Base-by-base conservation (phyloP, 345 rosid species). In the Rhizophora mangle region DNA sequence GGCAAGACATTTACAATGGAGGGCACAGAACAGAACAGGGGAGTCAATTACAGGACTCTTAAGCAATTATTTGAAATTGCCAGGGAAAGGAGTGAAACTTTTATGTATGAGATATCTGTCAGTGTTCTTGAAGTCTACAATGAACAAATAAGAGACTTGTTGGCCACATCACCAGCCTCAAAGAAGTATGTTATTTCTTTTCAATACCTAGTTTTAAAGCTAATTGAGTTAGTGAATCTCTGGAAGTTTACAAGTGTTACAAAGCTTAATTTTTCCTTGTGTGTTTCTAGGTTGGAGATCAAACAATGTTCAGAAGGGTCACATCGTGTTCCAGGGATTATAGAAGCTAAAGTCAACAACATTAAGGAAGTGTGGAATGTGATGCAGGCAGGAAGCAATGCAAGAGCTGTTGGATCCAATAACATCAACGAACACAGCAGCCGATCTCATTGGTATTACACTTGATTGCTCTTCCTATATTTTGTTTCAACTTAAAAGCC, bases 1-100 rank as follows among this genome's bases (percentile, higher is more conserved):
- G 99, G 99, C 43, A 95, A 95, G 76, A 95, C 99, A 31, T 95
- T 89, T 80, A 95, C 99, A 62, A 95, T 94, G 98, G 98, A 94
- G 83, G 98, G 99, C 60, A 87, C 85, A 20, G 84, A 78, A 60
- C 86, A 86, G 67, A 87, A 84, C 70, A 84, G 97, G 73, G 99
- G 99, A 76, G 99, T 95, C 78, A 95, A 95, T 80, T 95, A 88
- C 64, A 82, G 93, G 74, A 95, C 99, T 20, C 96, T 95, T 6
- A 89, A 89, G 83, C 86, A 85, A 58, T 79, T 95, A 68, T 92
- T 95, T 82, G 78, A 84, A 78, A 81, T 81, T 77, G 85, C 93
- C 62, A 75, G 74, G 74, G 96, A 92, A 84, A 92, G 97, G 79
- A 82, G 80, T 66, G 99, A 88, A 59, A 87, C 87, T 60, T 77